Evolutionary conservation across 306 rosid species (phyloP).

Genomic region (Cucumis sativus): DNA sequence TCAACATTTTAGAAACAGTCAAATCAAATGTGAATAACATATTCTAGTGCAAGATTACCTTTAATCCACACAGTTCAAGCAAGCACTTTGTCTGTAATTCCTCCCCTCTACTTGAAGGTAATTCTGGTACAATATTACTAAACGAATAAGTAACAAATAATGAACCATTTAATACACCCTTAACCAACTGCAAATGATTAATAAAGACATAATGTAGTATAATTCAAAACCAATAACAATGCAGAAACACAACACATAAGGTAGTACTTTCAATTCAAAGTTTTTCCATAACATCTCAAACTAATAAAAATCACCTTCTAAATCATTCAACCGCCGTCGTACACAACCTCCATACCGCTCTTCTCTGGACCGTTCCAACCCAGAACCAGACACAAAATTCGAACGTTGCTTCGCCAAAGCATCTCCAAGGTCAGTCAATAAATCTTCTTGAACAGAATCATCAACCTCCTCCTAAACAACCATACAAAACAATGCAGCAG

Average conservation of each 20-base stretch:
- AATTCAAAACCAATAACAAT: background rate
- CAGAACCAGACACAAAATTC: conserved; percentile 33
- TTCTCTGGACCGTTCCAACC: conserved; percentile 35
- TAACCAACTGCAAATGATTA: background rate
- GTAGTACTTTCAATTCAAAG: background rate
- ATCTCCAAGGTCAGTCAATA: conserved; percentile 53
- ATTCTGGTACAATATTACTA: conserved; percentile 43
- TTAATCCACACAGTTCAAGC: conserved; percentile 83
- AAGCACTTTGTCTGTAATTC: conserved; percentile 91
- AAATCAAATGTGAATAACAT: background rate
- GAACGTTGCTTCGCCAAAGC: conserved; percentile 45
- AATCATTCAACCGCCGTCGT: conserved; percentile 57
- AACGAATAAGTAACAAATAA: conserved; percentile 10
- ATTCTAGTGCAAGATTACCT: conserved; percentile 53
- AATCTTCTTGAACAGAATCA: conserved; percentile 28
- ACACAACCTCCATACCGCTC: conserved; percentile 48
- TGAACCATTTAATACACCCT: background rate
- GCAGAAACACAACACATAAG: background rate
- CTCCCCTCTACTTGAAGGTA: conserved; percentile 94
- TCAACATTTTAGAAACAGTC: background rate
- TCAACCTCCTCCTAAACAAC: conserved; percentile 30
- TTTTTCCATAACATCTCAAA: background rate
- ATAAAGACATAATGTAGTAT: background rate
- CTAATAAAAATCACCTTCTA: conserved; percentile 46
- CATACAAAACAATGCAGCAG: background rate